Percentiles rank a stretch among this genome's conserved stretches.
Conservation (phyloP, 768 basidiomycete species). For the Trametopsis cervina region DNA sequence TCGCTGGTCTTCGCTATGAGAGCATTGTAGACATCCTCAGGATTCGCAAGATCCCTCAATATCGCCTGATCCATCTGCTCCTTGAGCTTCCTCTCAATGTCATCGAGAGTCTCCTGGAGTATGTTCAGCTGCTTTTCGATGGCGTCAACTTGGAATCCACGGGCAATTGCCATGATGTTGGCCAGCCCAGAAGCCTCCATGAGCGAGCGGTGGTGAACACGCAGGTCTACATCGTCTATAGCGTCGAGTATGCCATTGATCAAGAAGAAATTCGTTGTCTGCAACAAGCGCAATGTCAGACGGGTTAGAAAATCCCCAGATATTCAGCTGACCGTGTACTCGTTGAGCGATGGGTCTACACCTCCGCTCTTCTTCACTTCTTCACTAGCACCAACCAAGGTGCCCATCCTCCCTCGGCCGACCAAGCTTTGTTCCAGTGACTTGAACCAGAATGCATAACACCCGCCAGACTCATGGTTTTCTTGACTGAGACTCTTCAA, state of each 20-base stretch:
- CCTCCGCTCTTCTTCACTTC: constrained; percentile 69
- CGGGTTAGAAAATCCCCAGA: not conserved
- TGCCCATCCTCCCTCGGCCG: constrained; percentile 92
- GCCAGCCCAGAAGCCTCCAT: constrained; percentile 86
- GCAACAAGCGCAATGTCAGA: constrained; percentile 7
- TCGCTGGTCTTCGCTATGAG: constrained; percentile 72
- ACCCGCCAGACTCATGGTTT: constrained; percentile 49
- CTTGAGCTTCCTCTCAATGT: constrained; percentile 67
- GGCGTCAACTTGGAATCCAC: constrained; percentile 51
- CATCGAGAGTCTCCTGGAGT: constrained; percentile 56
- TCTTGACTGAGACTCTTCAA: constrained; percentile 66
- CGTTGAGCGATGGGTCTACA: constrained; percentile 62
- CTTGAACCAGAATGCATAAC: constrained; percentile 87
- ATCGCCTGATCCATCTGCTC: constrained; percentile 73
- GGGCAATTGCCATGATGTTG: constrained; percentile 64
- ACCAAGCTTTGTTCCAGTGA: constrained; percentile 67
- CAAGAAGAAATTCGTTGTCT: constrained; percentile 69
- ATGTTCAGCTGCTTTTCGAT: constrained; percentile 62
- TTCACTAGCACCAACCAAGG: constrained; percentile 89
- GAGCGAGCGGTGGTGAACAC: constrained; percentile 79
- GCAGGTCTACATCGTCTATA: constrained; percentile 74
- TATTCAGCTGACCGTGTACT: constrained; percentile 68
- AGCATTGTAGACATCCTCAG: constrained; percentile 83
- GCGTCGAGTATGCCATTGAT: constrained; percentile 59
- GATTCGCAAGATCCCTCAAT: constrained; percentile 68